phyloP scores from a whole-genome alignment of 2,329 filamentous ascomycete species.

The Tolypocladium sp. region DNA sequence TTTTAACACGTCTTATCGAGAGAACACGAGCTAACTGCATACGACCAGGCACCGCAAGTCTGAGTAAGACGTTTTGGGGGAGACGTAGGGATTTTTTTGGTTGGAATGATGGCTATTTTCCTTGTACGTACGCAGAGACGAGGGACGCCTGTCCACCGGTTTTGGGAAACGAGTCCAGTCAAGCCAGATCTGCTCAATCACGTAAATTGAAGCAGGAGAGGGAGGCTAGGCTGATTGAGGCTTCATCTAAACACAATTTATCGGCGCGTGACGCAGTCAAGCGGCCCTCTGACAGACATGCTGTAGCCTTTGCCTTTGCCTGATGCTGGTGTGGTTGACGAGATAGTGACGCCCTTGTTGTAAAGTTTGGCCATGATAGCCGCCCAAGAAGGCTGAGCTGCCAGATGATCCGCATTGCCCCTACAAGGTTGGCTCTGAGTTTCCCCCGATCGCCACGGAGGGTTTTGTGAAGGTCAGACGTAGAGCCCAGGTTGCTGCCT shows the following conservation, averaged over 20 bases:
- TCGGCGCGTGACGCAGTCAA: background rate
- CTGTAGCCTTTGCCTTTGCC: background rate
- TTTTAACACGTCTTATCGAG: background rate
- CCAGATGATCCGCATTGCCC: background rate
- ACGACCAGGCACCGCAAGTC: constrained; percentile 12
- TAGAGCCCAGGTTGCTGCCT: background rate
- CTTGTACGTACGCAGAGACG: background rate
- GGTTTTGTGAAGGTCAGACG: too few species aligned
- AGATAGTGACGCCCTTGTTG: background rate
- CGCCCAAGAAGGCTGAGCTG: background rate
- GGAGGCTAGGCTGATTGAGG: background rate
- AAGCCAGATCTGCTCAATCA: too few species aligned
- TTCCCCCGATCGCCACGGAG: too few species aligned
- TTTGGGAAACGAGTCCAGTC: too few species aligned
- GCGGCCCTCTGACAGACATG: background rate
- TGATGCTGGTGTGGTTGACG: background rate
- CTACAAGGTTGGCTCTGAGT: background rate
- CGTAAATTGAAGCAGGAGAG: background rate
- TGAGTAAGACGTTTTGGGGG: background rate
- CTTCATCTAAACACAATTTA: background rate
- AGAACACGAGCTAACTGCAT: constrained; percentile 1
- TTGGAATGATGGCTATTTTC: background rate
- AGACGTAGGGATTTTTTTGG: too few species aligned
- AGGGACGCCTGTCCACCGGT: background rate
- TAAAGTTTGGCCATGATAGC: background rate